Evolutionary conservation across 2,329 filamentous ascomycete species (phyloP).

Genomic region (Remersonia thermophila): DNA sequence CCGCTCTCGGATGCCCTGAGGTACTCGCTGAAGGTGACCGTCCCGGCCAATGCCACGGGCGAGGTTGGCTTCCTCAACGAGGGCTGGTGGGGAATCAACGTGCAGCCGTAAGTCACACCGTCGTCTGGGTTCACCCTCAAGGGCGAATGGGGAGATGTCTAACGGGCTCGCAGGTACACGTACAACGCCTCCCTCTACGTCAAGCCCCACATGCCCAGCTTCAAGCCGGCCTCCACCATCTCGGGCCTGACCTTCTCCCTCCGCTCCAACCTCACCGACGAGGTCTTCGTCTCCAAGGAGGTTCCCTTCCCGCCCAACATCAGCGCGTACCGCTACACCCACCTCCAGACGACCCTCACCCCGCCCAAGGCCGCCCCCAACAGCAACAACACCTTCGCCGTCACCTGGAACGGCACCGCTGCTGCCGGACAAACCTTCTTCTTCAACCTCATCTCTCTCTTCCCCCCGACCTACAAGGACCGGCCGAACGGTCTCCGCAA

Average conservation of each 20-base stretch:
- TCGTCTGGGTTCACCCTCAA: no score
- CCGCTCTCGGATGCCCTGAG: constrained; percentile 2
- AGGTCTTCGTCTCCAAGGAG: constrained; percentile 2
- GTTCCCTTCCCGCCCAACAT: neutral
- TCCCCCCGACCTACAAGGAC: constrained; percentile 5
- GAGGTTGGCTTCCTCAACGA: constrained; percentile 1
- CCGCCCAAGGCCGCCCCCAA: constrained; percentile 3
- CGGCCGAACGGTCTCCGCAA: constrained; percentile 5
- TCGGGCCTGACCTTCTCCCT: constrained; percentile 1
- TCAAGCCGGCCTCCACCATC: neutral
- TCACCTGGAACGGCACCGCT: neutral
- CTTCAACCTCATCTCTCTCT: constrained; percentile 6
- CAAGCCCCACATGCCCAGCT: no score
- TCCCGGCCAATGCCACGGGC: neutral
- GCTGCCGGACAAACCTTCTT: neutral
- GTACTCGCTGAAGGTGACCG: constrained; percentile 1
- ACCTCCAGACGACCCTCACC: constrained; percentile 2
- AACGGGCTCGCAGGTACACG: constrained; percentile 1
- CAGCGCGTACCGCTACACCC: neutral
- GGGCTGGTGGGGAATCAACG: constrained; percentile 5
- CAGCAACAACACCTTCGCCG: constrained; percentile 6
- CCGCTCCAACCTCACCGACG: constrained; percentile 1
- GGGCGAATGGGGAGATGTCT: no score
- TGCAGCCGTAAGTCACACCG: no score
- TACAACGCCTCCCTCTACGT: constrained; percentile 1